These are phyloP conservation scores for Xerocomus brunneocitrinus DNA, from an alignment of 768 basidiomycete genomes.

Conservation along the genomic window DNA sequence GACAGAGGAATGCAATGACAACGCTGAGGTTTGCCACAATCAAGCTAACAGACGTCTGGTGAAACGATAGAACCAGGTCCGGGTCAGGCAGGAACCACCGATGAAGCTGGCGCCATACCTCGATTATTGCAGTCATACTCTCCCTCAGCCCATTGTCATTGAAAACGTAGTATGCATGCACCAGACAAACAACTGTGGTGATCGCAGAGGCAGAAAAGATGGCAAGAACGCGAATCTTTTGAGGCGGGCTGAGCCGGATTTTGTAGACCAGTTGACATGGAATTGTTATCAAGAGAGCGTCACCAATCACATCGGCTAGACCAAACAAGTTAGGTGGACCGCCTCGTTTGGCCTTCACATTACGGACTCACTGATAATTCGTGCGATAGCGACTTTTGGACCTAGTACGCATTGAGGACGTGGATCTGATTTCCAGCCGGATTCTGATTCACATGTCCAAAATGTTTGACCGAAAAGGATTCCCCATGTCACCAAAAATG, in stretches of 20 bases:
- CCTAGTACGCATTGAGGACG: background rate
- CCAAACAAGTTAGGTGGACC: background rate
- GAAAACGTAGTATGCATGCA: conserved; percentile 1
- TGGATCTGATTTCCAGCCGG: background rate
- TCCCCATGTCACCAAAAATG: background rate
- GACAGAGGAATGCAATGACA: conserved; percentile 6
- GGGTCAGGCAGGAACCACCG: background rate
- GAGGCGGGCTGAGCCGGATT: background rate
- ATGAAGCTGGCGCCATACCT: background rate
- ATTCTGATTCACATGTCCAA: conserved; percentile 3
- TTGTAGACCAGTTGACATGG: conserved; percentile 2
- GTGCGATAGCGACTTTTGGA: background rate
- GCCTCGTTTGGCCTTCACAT: background rate
- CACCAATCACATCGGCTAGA: conserved; percentile 3
- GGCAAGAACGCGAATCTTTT: conserved; percentile 3
- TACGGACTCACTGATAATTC: background rate
- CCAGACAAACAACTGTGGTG: background rate
- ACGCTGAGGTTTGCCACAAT: conserved; percentile 1
- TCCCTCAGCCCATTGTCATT: background rate
- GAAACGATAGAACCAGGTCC: background rate
- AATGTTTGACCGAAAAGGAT: conserved; percentile 5
- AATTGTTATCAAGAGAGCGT: background rate
- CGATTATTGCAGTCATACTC: background rate
- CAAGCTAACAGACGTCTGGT: background rate
- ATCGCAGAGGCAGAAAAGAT: conserved; percentile 6